These are phyloP conservation scores for Paramyrothecium roridum DNA, from an alignment of 2,329 filamentous ascomycete genomes.

Conservation along the genomic window DNA sequence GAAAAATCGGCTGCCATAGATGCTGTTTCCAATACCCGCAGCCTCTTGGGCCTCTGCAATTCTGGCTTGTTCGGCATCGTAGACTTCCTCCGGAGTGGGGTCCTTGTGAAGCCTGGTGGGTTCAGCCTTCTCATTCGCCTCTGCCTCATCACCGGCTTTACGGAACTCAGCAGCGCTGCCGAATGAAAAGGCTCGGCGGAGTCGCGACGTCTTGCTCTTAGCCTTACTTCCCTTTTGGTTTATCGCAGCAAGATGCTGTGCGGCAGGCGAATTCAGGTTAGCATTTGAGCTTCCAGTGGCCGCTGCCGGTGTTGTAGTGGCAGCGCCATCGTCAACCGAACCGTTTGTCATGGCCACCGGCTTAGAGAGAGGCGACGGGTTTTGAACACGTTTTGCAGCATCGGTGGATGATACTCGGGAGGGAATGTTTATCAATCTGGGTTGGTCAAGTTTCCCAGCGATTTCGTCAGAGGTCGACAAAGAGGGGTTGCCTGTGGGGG, in stretches of 20 bases:
- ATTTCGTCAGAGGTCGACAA: constrained; percentile 44
- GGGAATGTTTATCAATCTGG: constrained; percentile 55
- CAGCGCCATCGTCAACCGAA: constrained; percentile 37
- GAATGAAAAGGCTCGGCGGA: constrained; percentile 93
- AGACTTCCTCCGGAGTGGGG: constrained; percentile 57
- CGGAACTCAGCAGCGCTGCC: constrained; percentile 90
- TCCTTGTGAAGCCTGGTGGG: constrained; percentile 64
- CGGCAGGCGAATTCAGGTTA: constrained; percentile 64
- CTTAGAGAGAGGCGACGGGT: constrained; percentile 72
- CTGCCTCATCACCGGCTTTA: constrained; percentile 60
- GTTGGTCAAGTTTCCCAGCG: constrained; percentile 47
- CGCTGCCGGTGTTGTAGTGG: constrained; percentile 23
- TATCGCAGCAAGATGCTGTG: constrained; percentile 81
- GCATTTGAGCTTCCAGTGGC: constrained; percentile 13
- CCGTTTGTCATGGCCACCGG: constrained; percentile 62
- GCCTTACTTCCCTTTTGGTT: constrained; percentile 75
- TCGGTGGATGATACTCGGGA: constrained; percentile 63
- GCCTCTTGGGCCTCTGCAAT: constrained; percentile 93
- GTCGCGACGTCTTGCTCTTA: constrained; percentile 80
- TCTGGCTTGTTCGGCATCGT: constrained; percentile 84
- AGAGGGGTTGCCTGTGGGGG: constrained; percentile 52
- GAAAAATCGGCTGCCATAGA: constrained; percentile 87
- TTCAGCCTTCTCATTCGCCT: constrained; percentile 32
- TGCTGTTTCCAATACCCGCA: constrained; percentile 84
- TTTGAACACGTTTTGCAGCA: constrained; percentile 61